A percentile compares a stretch with the other conserved stretches of the same genome.
Conservation (phyloP, 306 rosid species). For the Malus sylvestris region DNA sequence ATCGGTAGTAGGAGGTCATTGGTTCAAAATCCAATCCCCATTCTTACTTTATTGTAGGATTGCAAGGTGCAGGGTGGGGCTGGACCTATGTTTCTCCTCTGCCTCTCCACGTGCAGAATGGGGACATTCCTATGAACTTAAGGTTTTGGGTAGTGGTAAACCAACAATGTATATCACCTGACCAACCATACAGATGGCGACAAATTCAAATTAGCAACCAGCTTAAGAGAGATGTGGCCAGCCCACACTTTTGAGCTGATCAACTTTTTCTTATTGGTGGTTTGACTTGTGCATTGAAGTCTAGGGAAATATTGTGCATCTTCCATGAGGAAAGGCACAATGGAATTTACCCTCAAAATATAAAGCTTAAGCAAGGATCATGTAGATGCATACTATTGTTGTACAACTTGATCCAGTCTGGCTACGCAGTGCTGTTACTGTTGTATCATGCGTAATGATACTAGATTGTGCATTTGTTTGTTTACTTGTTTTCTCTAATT, state of each 20-base stretch:
- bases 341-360: background rate
- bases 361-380: background rate
- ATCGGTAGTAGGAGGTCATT: background rate
- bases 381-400: background rate
- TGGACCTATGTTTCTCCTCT: background rate
- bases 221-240: background rate
- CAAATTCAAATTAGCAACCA: background rate
- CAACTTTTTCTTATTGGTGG: background rate
- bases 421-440: background rate
- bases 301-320: background rate
- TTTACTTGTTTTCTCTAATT: background rate
- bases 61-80: background rate
- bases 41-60: background rate
- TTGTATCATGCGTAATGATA: background rate
- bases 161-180: background rate
- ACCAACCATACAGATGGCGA: background rate
- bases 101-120: background rate
- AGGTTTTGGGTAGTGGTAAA: background rate
- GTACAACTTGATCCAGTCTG: background rate
- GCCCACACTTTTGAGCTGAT: background rate
- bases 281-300: background rate
- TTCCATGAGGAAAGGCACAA: background rate
- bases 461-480: background rate
- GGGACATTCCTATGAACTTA: background rate
- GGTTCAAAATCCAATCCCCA: background rate